A percentile compares a stretch with the other conserved stretches of the same genome.
Conservation (phyloP, 2,329 filamentous ascomycete genomes). For the Trichoderma gracile region DNA sequence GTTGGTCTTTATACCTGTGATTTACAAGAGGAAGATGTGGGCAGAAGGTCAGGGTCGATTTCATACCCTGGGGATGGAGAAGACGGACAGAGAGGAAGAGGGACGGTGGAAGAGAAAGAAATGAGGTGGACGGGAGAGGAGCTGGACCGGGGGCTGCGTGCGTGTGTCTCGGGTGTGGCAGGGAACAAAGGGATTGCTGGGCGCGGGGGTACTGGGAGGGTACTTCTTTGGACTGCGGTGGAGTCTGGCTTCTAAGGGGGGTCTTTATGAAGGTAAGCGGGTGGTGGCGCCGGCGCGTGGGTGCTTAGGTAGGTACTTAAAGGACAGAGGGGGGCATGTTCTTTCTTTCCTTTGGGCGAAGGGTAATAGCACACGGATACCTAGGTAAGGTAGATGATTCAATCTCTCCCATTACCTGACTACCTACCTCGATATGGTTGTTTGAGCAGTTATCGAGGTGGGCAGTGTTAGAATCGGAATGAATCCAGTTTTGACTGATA, state of each 20-base stretch:
- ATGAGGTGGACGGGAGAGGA: background rate
- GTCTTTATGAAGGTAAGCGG: background rate
- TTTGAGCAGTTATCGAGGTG: too few species aligned
- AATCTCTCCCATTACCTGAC: too few species aligned
- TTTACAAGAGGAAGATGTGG: background rate
- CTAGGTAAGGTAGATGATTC: too few species aligned
- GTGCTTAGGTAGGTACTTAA: too few species aligned
- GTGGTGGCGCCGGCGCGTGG: background rate
- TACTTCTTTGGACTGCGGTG: background rate
- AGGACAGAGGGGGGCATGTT: too few species aligned
- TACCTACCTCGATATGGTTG: too few species aligned
- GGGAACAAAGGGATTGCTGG: slow-evolving; percentile 7
- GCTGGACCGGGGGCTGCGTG: background rate
- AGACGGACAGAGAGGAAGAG: background rate
- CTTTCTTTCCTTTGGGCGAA: too few species aligned
- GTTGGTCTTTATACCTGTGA: background rate
- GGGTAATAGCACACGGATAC: too few species aligned
- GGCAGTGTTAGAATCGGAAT: too few species aligned
- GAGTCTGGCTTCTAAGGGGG: background rate
- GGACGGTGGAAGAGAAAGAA: background rate
- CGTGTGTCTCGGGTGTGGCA: slow-evolving; percentile 5
- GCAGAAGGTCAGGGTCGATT: slow-evolving; percentile 20
- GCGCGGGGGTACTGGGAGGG: slow-evolving; percentile 9
- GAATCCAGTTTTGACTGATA: too few species aligned
- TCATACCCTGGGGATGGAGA: background rate